phyloP scores from a whole-genome alignment of 495 filamentous ascomycete genomes.

The Penicillium robsamsonii region DNA sequence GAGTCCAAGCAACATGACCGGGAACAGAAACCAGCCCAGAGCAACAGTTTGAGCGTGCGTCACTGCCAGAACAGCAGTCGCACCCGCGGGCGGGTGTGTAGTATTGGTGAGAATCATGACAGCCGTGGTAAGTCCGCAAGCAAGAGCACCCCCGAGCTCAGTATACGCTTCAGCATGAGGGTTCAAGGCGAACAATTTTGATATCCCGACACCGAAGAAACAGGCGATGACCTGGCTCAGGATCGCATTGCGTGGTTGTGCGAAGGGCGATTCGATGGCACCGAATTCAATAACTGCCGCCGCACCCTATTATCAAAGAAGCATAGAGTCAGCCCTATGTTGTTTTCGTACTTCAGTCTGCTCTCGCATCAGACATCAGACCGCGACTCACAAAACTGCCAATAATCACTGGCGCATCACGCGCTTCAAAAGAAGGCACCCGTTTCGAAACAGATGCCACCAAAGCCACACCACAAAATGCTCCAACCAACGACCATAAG shows the following conservation, averaged over 20 bases:
- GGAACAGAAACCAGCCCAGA: constrained; percentile 73
- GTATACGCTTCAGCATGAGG: constrained; percentile 43
- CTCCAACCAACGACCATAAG: constrained; percentile 45
- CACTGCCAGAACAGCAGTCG: constrained; percentile 78
- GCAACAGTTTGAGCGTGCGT: constrained; percentile 49
- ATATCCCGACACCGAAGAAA: constrained; percentile 61
- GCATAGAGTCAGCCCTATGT: neutral
- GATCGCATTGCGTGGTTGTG: constrained; percentile 77
- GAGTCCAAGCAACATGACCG: constrained; percentile 63
- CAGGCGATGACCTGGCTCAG: constrained; percentile 69
- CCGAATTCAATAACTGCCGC: constrained; percentile 74
- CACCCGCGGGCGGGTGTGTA: constrained; percentile 83
- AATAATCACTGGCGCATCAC: constrained; percentile 38
- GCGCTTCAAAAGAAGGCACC: constrained; percentile 37
- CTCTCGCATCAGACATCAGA: neutral
- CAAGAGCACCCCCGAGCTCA: constrained; percentile 67
- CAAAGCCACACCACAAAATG: constrained; percentile 44
- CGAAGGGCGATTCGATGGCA: constrained; percentile 75
- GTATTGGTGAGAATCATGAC: constrained; percentile 78
- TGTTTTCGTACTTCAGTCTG: neutral
- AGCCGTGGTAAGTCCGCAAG: constrained; percentile 65
- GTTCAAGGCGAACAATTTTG: constrained; percentile 69
- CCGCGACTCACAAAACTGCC: constrained; percentile 42
- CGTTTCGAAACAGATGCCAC: constrained; percentile 41
- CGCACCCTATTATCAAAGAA: constrained; percentile 54